phyloP scores from a whole-genome alignment of 1,284 basidiomycete species.

The Mycena sp. region DNA sequence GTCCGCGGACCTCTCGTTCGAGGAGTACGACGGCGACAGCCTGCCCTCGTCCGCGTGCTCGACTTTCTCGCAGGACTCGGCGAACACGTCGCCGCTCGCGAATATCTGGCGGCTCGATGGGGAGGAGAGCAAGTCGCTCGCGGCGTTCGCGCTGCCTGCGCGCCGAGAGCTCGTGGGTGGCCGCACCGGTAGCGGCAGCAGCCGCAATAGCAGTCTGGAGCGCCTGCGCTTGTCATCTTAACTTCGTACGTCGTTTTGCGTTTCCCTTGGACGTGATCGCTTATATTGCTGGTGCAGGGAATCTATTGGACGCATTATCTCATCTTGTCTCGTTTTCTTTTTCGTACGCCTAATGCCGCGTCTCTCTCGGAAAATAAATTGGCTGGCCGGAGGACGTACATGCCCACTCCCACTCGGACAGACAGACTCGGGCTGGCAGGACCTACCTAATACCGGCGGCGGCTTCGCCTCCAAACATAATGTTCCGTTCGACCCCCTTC shows the following conservation, averaged over 20 bases:
- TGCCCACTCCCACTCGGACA: slow-evolving; percentile 1
- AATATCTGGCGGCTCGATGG: slow-evolving; percentile 74
- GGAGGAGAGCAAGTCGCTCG: slow-evolving; percentile 66
- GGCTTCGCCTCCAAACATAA: too few species aligned
- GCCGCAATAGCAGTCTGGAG: slow-evolving; percentile 27
- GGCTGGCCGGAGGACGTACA: slow-evolving; percentile 26
- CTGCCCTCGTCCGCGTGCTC: slow-evolving; percentile 31
- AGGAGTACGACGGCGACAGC: slow-evolving; percentile 56
- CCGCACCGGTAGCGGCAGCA: slow-evolving; percentile 3
- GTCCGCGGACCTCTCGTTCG: slow-evolving; percentile 70
- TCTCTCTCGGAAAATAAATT: slow-evolving; percentile 18
- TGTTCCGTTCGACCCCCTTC: too few species aligned
- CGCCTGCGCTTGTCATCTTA: slow-evolving; percentile 27
- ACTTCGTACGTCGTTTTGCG: slow-evolving; percentile 11
- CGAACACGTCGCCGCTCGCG: slow-evolving; percentile 39
- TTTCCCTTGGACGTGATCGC: not conserved
- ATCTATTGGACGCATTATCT: slow-evolving; percentile 25
- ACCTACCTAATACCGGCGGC: slow-evolving; percentile 12
- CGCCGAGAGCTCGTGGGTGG: slow-evolving; percentile 24
- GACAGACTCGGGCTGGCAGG: slow-evolving; percentile 15
- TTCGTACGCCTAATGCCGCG: slow-evolving; percentile 12
- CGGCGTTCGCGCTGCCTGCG: slow-evolving; percentile 18
- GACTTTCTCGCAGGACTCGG: slow-evolving; percentile 36
- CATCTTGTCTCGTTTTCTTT: slow-evolving; percentile 9
- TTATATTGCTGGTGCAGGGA: slow-evolving; percentile 10